A percentile compares a stretch with the other conserved stretches of the same genome.
Conservation (phyloP, 306 rosid genomes). For the Pyrus communis region DNA sequence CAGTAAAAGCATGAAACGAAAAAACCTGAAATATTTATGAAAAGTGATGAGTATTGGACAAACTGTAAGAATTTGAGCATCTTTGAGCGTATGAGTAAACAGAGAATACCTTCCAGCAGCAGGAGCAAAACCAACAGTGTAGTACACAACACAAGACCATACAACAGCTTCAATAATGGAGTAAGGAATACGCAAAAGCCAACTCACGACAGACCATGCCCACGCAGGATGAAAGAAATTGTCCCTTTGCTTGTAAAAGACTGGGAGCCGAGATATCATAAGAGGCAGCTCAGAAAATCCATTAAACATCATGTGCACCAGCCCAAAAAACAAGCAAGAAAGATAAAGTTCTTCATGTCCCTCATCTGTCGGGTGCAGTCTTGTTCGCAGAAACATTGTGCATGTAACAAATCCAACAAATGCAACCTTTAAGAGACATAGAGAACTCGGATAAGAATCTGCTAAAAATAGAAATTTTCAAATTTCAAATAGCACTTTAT, state of each 20-base stretch:
- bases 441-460: neutral
- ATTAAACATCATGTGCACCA: slow-evolving; percentile 89
- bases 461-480: neutral
- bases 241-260: slow-evolving; percentile 86
- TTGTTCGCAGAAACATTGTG: slow-evolving; percentile 60
- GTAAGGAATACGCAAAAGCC: slow-evolving; percentile 77
- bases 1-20: slow-evolving; percentile 66
- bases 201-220: slow-evolving; percentile 71
- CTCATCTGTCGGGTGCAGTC: slow-evolving; percentile 60
- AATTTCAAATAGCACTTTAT: neutral
- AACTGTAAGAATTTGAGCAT: neutral
- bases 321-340: slow-evolving; percentile 71
- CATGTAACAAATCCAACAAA: slow-evolving; percentile 72
- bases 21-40: slow-evolving; percentile 60
- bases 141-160: slow-evolving; percentile 75
- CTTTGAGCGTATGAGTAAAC: neutral
- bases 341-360: slow-evolving; percentile 58
- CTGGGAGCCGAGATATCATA: slow-evolving; percentile 75
- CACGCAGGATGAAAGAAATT: slow-evolving; percentile 82
- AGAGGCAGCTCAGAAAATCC: slow-evolving; percentile 79
- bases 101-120: slow-evolving; percentile 49
- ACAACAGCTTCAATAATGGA: slow-evolving; percentile 69
- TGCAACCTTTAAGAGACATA: slow-evolving; percentile 54
- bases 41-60: slow-evolving; percentile 6
- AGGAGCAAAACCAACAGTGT: slow-evolving; percentile 84